These are phyloP conservation scores for Fusarium goolgardi DNA, from an alignment of 2,329 filamentous ascomycete genomes.

Conservation along the genomic window DNA sequence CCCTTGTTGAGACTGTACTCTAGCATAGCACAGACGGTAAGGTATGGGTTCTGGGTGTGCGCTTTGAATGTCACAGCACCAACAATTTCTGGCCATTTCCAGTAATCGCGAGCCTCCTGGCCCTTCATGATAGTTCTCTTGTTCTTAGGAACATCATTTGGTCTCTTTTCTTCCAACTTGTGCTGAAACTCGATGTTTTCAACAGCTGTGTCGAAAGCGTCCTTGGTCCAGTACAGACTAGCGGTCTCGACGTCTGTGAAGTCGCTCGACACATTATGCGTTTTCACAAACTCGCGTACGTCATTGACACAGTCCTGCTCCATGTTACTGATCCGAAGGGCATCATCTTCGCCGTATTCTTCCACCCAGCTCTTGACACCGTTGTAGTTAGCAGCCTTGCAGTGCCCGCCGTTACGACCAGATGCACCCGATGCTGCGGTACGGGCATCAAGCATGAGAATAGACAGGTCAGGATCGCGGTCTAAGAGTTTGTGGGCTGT, in stretches of 20 bases:
- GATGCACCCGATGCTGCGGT: slow-evolving; percentile 24
- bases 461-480: slow-evolving; percentile 16
- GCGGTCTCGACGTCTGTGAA: slow-evolving; percentile 30
- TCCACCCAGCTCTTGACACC: slow-evolving; percentile 22
- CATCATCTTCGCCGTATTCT: slow-evolving; percentile 25
- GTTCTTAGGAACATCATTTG: slow-evolving; percentile 28
- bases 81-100: slow-evolving; percentile 22
- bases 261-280: slow-evolving; percentile 26
- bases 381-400: slow-evolving; percentile 22
- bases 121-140: slow-evolving; percentile 23
- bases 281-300: slow-evolving; percentile 27
- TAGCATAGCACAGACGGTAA: slow-evolving; percentile 21
- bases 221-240: slow-evolving; percentile 29
- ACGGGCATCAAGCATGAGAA: slow-evolving; percentile 28
- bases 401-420: slow-evolving; percentile 24
- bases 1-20: slow-evolving; percentile 24
- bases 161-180: slow-evolving; percentile 10
- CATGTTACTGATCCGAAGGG: slow-evolving; percentile 24
- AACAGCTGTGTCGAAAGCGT: slow-evolving; percentile 24
- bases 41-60: slow-evolving; percentile 30
- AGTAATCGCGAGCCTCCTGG: slow-evolving; percentile 16
- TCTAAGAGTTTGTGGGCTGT: slow-evolving; percentile 32
- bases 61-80: slow-evolving; percentile 29
- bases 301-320: slow-evolving; percentile 31
- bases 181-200: slow-evolving; percentile 24